Percentiles rank a stretch among this genome's conserved stretches.
Conservation (phyloP, 2,329 filamentous ascomycete genomes). For the Epichloe coenophiala region DNA sequence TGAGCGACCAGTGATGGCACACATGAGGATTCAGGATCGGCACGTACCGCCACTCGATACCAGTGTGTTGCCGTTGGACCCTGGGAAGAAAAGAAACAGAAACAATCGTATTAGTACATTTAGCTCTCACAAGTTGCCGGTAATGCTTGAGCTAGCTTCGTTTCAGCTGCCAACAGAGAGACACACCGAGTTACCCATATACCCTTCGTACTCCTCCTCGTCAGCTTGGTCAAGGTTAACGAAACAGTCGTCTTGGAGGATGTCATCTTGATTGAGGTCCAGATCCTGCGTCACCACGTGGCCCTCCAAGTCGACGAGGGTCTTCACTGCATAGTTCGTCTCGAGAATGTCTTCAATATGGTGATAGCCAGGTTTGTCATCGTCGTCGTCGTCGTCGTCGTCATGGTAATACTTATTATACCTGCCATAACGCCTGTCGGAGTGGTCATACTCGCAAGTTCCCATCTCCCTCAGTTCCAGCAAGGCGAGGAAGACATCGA, state of each 20-base stretch:
- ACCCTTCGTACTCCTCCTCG: constrained; percentile 15
- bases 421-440: neutral
- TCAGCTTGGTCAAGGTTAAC: neutral
- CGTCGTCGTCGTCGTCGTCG: neutral
- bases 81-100: neutral
- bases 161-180: neutral
- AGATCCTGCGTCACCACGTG: constrained; percentile 8
- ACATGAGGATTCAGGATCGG: neutral
- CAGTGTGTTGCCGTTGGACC: constrained; percentile 12
- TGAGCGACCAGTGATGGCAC: neutral
- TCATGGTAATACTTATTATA: constrained; percentile 1
- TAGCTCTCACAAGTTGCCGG: neutral
- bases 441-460: constrained; percentile 2
- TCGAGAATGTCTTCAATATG: constrained; percentile 8
- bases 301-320: constrained; percentile 16
- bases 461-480: constrained; percentile 18
- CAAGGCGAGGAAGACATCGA: constrained; percentile 20
- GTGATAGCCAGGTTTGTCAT: constrained; percentile 5
- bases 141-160: neutral
- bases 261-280: constrained; percentile 7
- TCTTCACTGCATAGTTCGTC: constrained; percentile 7
- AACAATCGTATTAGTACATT: neutral
- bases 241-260: constrained; percentile 14
- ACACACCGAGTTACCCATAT: constrained; percentile 16
- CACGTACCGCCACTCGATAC: constrained; percentile 12